Evolutionary conservation across 768 basidiomycete species (phyloP).

Genomic region (Multifurca ochricompacta): DNA sequence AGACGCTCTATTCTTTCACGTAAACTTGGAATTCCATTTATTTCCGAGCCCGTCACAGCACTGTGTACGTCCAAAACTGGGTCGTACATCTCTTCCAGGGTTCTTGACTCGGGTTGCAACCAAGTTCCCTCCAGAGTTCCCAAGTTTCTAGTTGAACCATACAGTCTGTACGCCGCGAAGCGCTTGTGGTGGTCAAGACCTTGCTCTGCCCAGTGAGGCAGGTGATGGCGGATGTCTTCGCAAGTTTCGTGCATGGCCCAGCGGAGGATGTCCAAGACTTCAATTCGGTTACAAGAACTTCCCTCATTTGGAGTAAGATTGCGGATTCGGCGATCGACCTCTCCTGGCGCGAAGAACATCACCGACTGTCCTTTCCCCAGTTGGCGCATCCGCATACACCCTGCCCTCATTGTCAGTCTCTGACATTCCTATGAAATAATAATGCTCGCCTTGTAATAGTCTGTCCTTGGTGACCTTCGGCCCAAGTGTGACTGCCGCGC

Average conservation of each 20-base stretch:
- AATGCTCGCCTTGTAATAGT: constrained; percentile 38
- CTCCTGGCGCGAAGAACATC: constrained; percentile 14
- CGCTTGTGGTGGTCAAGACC: constrained; percentile 10
- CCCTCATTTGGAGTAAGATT: background rate
- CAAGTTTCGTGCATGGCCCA: constrained; percentile 18
- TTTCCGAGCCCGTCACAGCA: background rate
- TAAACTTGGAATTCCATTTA: background rate
- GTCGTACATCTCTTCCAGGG: constrained; percentile 14
- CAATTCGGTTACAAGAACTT: background rate
- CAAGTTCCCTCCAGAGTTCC: background rate
- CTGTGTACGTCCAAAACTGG: background rate
- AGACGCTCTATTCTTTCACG: constrained; percentile 5
- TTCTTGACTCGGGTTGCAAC: constrained; percentile 10
- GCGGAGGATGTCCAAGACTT: constrained; percentile 11
- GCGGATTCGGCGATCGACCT: constrained; percentile 14
- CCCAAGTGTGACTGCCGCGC: constrained; percentile 43
- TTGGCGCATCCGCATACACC: constrained; percentile 20
- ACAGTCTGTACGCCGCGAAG: background rate
- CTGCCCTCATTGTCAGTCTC: background rate
- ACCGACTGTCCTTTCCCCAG: constrained; percentile 17
- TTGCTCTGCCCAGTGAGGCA: constrained; percentile 13
- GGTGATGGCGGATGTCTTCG: constrained; percentile 14
- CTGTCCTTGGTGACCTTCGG: constrained; percentile 46
- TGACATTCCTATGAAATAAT: background rate
- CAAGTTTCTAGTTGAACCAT: background rate